Base-by-base conservation (phyloP, 768 basidiomycete species). In the Lyophyllum decastes region DNA sequence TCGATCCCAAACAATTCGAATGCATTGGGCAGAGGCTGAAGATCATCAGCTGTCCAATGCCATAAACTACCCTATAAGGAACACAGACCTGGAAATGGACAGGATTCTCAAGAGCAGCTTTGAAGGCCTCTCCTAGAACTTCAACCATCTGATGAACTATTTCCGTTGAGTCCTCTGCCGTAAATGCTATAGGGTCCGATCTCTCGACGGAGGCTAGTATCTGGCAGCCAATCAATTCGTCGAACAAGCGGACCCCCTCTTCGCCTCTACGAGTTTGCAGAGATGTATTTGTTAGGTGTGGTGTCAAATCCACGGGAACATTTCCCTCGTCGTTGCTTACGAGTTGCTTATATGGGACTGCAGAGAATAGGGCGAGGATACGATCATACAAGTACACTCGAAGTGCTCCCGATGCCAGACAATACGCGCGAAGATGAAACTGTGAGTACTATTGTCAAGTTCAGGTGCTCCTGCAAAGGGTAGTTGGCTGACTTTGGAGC, bases 1-100 rank as follows among this genome's bases (percentile, higher is more conserved):
- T 99, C 97, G n/a, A 91, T 82, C 0, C 97, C 97, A 66, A 88
- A 98, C 16, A 98, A 82, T 69, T 98, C 96, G 67, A 98, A 98
- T 0, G 92, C 93, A 68, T 98, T 98, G 1, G 92, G 88, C 21
- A 94, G 70, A 1, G 90, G 82, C 92, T 97, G 24, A 22, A 43
- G 19, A 12, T 17, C 43, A 43, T 64, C 4, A 63, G 56, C 48
- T 4, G 14, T 34, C 45, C 9, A n/a, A 57, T 12, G 35, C n/a
- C 22, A 6, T 17, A 11, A 14, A 44, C 9, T 1, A 44, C 27
- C 30, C 25, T 16, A 50, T 41, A 27, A 10, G 40, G 10, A 30
- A 10, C 30, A 62, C 76, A 44, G 66, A 85, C 94, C 81, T 95
- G 92, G 66, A 95, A 95, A 69, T 95, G 86, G 22, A 93, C 71